Percentiles rank a stretch among this genome's conserved stretches.
phyloP scores from a whole-genome alignment of 805 yeast species.

The Wickerhamomyces tratensis region DNA sequence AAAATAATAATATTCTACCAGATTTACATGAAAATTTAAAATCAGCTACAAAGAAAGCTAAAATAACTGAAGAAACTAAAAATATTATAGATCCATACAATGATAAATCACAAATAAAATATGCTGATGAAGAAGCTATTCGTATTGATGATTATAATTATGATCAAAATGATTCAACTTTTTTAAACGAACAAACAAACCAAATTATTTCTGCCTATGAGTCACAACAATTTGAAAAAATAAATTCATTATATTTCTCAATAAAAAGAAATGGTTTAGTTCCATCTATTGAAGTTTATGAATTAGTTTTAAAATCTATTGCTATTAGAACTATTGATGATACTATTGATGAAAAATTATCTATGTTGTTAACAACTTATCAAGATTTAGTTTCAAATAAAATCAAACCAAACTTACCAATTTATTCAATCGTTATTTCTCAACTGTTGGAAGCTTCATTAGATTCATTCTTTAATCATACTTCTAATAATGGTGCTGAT shows the following conservation, averaged over 20 bases:
- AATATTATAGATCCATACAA: too few relatives aligned
- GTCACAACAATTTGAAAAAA: slow-evolving; percentile 21
- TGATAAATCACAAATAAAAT: not conserved
- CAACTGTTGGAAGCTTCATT: slow-evolving; percentile 42
- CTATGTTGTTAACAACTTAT: slow-evolving; percentile 54
- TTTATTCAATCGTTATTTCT: slow-evolving; percentile 42
- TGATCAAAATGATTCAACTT: slow-evolving; percentile 20
- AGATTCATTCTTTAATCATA: slow-evolving; percentile 25
- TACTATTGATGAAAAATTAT: slow-evolving; percentile 49
- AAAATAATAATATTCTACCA: too few relatives aligned
- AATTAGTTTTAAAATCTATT: slow-evolving; percentile 46
- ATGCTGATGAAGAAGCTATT: slow-evolving; percentile 2
- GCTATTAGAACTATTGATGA: slow-evolving; percentile 38
- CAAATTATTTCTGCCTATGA: slow-evolving; percentile 21
- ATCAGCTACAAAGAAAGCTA: too few relatives aligned
- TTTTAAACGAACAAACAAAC: slow-evolving; percentile 18
- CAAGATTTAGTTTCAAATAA: slow-evolving; percentile 50
- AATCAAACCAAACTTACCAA: slow-evolving; percentile 44
- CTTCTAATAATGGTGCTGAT: slow-evolving; percentile 30
- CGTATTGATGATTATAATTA: slow-evolving; percentile 21
- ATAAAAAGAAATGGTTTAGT: slow-evolving; percentile 30
- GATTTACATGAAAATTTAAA: too few relatives aligned
- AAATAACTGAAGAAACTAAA: too few relatives aligned
- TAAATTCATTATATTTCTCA: slow-evolving; percentile 29
- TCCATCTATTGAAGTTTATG: slow-evolving; percentile 44